Conservation (phyloP, 1,284 basidiomycete genomes). For the Ceratobasidium sp. region DNA sequence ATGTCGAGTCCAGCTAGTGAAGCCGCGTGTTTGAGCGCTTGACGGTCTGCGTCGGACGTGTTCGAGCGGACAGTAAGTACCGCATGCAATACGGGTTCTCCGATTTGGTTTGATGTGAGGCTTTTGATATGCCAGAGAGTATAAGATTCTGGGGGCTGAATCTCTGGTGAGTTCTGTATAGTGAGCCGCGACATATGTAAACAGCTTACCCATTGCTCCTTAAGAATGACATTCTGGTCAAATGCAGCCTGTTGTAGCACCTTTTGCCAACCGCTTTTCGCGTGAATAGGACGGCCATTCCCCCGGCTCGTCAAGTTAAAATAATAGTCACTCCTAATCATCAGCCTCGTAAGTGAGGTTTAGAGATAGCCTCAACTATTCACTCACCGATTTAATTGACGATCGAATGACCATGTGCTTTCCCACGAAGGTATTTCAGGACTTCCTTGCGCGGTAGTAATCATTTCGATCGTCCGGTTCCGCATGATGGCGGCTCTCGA, state of each 20-base stretch:
- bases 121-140: neutral
- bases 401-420: neutral
- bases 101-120: neutral
- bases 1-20: neutral
- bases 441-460: neutral
- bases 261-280: too few species aligned
- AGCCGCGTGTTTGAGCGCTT: constrained; percentile 1
- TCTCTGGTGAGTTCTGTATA: too few species aligned
- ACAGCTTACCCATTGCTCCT: too few species aligned
- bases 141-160: neutral
- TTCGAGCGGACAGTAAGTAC: neutral
- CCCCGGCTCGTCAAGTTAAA: too few species aligned
- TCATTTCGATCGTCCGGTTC: constrained; percentile 5
- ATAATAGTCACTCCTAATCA: too few species aligned
- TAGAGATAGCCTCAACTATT: neutral
- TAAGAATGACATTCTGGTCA: too few species aligned
- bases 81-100: constrained; percentile 4
- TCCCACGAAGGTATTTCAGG: constrained; percentile 6
- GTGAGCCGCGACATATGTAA: too few species aligned
- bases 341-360: too few species aligned
- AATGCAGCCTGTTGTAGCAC: too few species aligned
- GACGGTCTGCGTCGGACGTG: neutral
- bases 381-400: neutral
- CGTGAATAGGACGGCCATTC: too few species aligned
- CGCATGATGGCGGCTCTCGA: neutral